A percentile compares a stretch with the other conserved stretches of the same genome.
These are phyloP conservation scores for Stephania yunnanensis DNA, from an alignment of 164 flowering plant species.

Conservation along the genomic window DNA sequence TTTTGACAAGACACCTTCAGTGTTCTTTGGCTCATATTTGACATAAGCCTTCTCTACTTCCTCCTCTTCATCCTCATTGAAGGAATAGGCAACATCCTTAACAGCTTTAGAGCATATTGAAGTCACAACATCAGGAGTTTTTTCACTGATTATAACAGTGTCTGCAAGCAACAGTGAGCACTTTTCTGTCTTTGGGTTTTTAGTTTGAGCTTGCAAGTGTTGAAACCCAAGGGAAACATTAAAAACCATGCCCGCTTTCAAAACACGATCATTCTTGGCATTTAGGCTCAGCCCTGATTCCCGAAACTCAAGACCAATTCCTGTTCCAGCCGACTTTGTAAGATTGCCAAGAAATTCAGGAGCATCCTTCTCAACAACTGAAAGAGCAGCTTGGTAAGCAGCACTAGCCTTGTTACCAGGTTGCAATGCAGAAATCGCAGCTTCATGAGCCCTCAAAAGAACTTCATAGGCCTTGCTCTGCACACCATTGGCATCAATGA, in stretches of 20 bases:
- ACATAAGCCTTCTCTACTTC: slow-evolving; percentile 41
- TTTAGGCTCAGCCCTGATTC: slow-evolving; percentile 67
- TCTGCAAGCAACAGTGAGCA: slow-evolving; percentile 65
- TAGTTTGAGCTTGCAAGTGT: slow-evolving; percentile 43
- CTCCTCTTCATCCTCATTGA: slow-evolving; percentile 55
- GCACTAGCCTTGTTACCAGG: slow-evolving; percentile 51
- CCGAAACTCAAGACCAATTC: slow-evolving; percentile 77
- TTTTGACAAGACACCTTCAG: slow-evolving; percentile 33
- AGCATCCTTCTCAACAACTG: slow-evolving; percentile 60
- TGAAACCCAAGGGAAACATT: slow-evolving; percentile 79
- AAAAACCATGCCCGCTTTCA: slow-evolving; percentile 67
- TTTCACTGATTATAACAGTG: slow-evolving; percentile 53
- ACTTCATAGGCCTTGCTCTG: slow-evolving; percentile 81
- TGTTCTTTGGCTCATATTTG: slow-evolving; percentile 27
- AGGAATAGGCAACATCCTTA: slow-evolving; percentile 72
- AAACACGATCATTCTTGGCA: slow-evolving; percentile 54
- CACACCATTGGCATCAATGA: slow-evolving; percentile 56
- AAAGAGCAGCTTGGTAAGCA: slow-evolving; percentile 54
- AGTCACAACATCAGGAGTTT: slow-evolving; percentile 43
- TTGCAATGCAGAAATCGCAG: slow-evolving; percentile 53
- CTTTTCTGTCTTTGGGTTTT: slow-evolving; percentile 41
- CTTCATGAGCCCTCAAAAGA: slow-evolving; percentile 74
- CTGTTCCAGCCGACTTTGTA: slow-evolving; percentile 74
- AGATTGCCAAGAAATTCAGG: slow-evolving; percentile 50
- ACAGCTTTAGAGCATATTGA: slow-evolving; percentile 49